phyloP scores from a whole-genome alignment of 352 stramenopile species.

The Phytopythium ostracodes region DNA sequence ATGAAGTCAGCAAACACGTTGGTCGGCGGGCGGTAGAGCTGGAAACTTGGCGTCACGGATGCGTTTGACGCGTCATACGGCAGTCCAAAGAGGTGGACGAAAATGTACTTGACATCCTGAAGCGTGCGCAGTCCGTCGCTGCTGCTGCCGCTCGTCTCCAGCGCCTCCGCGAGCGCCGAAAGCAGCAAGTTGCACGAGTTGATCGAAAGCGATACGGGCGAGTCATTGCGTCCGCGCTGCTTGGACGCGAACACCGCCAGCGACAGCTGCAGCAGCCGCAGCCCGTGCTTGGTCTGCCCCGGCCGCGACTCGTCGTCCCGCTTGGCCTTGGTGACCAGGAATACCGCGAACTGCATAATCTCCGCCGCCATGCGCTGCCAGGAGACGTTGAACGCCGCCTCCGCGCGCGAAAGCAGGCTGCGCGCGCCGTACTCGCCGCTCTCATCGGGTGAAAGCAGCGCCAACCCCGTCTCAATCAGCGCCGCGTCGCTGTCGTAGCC shows the following conservation, averaged over 20 bases:
- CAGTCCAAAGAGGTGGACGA: conserved; percentile 67
- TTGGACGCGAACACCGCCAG: conserved; percentile 39
- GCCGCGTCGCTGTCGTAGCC: conserved; percentile 45
- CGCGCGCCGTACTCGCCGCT: conserved; percentile 12
- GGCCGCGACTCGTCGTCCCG: conserved; percentile 21
- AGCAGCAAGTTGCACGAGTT: conserved; percentile 81
- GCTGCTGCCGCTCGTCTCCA: conserved; percentile 29
- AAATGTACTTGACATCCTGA: conserved; percentile 53
- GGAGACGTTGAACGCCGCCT: conserved; percentile 50
- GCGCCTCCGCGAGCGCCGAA: conserved; percentile 47
- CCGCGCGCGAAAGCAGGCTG: conserved; percentile 25
- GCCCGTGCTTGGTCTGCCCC: conserved; percentile 31
- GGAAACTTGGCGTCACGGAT: conserved; percentile 33
- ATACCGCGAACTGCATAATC: conserved; percentile 62
- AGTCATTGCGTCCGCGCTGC: conserved; percentile 8
- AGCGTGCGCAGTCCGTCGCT: conserved; percentile 25
- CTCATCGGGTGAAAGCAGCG: conserved; percentile 22
- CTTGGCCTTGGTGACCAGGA: conserved; percentile 56
- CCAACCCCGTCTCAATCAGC: conserved; percentile 33
- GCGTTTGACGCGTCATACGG: conserved; percentile 7
- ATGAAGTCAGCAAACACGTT: conserved; percentile 78
- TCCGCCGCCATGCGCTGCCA: conserved; percentile 56
- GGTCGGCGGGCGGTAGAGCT: conserved; percentile 75
- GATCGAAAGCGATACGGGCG: conserved; percentile 43
- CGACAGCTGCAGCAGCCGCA: conserved; percentile 52